These are phyloP conservation scores for Yarrowia sp. DNA, from an alignment of 805 yeast species.

Conservation along the genomic window DNA sequence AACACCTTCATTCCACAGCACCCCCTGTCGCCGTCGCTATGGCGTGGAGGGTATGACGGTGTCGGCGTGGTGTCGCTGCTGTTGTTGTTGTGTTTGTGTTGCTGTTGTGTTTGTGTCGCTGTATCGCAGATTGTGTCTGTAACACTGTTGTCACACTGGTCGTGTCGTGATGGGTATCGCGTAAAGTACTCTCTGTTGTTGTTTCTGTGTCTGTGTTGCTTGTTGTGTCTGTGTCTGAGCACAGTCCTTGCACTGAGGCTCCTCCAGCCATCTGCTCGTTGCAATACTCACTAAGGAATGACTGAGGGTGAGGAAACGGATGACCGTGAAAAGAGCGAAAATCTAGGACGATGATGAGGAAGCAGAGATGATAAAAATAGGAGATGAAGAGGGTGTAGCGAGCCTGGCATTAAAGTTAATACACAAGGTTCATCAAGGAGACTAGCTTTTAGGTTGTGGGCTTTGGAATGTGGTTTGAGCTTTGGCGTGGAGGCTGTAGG, in stretches of 20 bases:
- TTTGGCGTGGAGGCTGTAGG: too few species aligned
- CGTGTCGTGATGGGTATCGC: background rate
- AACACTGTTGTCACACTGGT: background rate
- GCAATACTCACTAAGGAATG: slow-evolving; percentile 25
- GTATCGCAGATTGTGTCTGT: background rate
- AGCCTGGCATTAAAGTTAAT: background rate
- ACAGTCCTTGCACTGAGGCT: background rate
- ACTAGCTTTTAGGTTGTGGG: background rate
- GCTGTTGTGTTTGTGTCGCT: background rate
- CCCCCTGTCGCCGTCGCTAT: too few species aligned
- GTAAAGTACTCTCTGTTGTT: background rate
- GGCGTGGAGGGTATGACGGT: too few species aligned
- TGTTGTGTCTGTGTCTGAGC: background rate
- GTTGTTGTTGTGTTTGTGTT: background rate
- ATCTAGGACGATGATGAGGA: slow-evolving; percentile 20
- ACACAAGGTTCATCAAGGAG: slow-evolving; percentile 16
- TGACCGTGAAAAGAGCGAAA: slow-evolving; percentile 23
- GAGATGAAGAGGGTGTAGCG: slow-evolving; percentile 8
- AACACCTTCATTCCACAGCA: too few species aligned
- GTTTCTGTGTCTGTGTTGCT: background rate
- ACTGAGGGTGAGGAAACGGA: slow-evolving; percentile 24
- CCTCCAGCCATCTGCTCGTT: background rate
- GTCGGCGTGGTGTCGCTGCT: background rate
- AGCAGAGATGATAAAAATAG: slow-evolving; percentile 12
- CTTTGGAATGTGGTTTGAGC: background rate